These are phyloP conservation scores for Leptomonas pyrrhocoris DNA, from an alignment of 208 protist genomes.

Conservation along the genomic window DNA sequence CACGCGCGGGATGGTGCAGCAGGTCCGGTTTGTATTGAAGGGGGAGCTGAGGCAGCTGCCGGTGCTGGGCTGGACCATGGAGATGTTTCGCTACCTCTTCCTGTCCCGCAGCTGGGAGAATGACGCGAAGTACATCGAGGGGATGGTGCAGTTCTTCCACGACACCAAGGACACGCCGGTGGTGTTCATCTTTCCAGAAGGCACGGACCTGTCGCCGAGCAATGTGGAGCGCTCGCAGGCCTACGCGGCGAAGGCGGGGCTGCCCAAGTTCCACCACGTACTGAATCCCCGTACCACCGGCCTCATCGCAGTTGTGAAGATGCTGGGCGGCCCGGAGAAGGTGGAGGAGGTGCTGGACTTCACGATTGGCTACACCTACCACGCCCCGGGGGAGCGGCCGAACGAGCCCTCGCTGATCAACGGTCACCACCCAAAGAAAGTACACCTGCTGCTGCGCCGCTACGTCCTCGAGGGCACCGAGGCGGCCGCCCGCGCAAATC, in stretches of 20 bases:
- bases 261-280: conserved; percentile 76
- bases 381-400: conserved; percentile 52
- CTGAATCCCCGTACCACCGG: conserved; percentile 85
- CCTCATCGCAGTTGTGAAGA: conserved; percentile 66
- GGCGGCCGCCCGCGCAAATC: conserved; percentile 13
- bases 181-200: conserved; percentile 87
- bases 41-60: conserved; percentile 53
- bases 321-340: conserved; percentile 58
- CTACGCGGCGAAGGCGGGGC: conserved; percentile 52
- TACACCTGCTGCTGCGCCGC: conserved; percentile 72
- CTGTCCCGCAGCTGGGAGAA: conserved; percentile 74
- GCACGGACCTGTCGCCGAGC: conserved; percentile 79
- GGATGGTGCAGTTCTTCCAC: conserved; percentile 62
- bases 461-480: conserved; percentile 39
- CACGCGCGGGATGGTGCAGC: conserved; percentile 18
- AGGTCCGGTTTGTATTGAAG: conserved; percentile 81
- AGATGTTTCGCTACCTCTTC: conserved; percentile 86
- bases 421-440: conserved; percentile 65
- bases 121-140: conserved; percentile 67
- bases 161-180: conserved; percentile 37
- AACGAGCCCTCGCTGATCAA: conserved; percentile 73
- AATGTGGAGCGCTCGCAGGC: conserved; percentile 68
- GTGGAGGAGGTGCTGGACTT: conserved; percentile 87
- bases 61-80: conserved; percentile 80
- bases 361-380: conserved; percentile 88